Evolutionary conservation across 1,284 basidiomycete genomes (phyloP), one percentile per base, ranked within the genome.

Genomic region (Phylloporus gajari): DNA sequence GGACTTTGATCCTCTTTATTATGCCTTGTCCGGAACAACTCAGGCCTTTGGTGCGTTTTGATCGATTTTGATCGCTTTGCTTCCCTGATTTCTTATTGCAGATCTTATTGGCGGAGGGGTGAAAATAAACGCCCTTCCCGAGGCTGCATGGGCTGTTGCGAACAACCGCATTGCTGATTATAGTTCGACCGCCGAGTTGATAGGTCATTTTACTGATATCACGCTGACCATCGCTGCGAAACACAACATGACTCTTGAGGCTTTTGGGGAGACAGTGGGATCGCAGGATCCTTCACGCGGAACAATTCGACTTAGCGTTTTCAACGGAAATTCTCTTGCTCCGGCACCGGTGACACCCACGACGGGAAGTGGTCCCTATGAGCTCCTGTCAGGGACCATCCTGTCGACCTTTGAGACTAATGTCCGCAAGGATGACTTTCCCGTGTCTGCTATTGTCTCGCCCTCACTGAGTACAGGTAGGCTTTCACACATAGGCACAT

Each of bases 321-420:
- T 86, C 0, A 88, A 84, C 68, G 80, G 80, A 21, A 81, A 80
- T 9, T 82, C 82, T 35, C 81, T 89, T 21, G 85, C 87, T 69
- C 88, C 90, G 15, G 86, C 89, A 3, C 89, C 89, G 2, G 81
- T 87, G n/a, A 87, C 89, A 2, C 88, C 89, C 0, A 85, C 84
- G 7, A 76, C 78, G 5, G 77, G 80, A 6, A 83, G 83, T 17
- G 81, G 81, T 3, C 82, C 85, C 19, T 91, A 85, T 74, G 79
- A 82, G 27, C 74, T 91, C 17, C 80, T 90, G 23, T 85, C 85
- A 17, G 87, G 86, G 3, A 88, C 86, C 1, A 87, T 90, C 72
- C 82, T 84, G 59, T 81, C 83, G 2, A 83, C 84, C 11, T 66
- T 80, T n/a, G 65, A 74, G 67, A 80, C 72, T 32, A 73, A 75